These are phyloP conservation scores for Neonectria coccinea DNA, from an alignment of 2,329 filamentous ascomycete species.

Conservation along the genomic window DNA sequence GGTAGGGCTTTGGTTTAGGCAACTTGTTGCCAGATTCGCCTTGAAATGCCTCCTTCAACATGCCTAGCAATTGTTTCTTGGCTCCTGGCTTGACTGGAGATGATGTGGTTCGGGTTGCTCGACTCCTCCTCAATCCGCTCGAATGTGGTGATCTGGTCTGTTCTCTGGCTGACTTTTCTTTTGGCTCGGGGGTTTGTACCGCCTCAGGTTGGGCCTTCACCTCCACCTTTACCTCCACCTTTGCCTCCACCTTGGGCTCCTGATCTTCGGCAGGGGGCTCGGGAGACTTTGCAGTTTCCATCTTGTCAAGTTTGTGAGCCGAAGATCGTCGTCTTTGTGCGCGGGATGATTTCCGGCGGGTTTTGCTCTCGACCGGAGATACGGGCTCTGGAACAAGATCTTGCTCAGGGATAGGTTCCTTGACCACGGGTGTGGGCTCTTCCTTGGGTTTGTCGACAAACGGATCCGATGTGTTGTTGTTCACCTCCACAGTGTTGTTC, in stretches of 20 bases:
- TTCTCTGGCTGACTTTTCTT: slow-evolving; percentile 34
- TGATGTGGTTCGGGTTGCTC: slow-evolving; percentile 64
- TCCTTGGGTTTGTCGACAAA: slow-evolving; percentile 62
- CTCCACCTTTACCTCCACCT: slow-evolving; percentile 30
- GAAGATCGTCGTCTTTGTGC: slow-evolving; percentile 39
- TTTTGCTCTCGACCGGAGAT: slow-evolving; percentile 36
- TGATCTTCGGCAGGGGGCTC: slow-evolving; percentile 13
- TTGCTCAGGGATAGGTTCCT: slow-evolving; percentile 14
- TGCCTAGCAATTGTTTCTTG: slow-evolving; percentile 68
- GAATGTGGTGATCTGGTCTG: slow-evolving; percentile 45
- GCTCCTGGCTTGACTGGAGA: slow-evolving; percentile 60
- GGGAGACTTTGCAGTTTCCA: slow-evolving; percentile 32
- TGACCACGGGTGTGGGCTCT: not conserved
- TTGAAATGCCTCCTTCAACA: slow-evolving; percentile 71
- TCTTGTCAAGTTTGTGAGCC: slow-evolving; percentile 35
- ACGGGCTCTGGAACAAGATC: slow-evolving; percentile 11
- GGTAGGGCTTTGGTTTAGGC: slow-evolving; percentile 60
- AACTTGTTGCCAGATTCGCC: slow-evolving; percentile 67
- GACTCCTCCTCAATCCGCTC: slow-evolving; percentile 64
- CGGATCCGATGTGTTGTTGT: slow-evolving; percentile 71
- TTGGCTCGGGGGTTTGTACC: slow-evolving; percentile 34
- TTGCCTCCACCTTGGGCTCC: slow-evolving; percentile 7
- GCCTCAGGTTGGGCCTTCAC: slow-evolving; percentile 26
- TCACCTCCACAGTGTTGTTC: slow-evolving; percentile 66
- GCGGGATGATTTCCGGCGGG: slow-evolving; percentile 41